Evolutionary conservation across 2,329 filamentous ascomycete genomes (phyloP), one percentile per base, ranked within the genome.

Genomic region (Fusarium sp.): DNA sequence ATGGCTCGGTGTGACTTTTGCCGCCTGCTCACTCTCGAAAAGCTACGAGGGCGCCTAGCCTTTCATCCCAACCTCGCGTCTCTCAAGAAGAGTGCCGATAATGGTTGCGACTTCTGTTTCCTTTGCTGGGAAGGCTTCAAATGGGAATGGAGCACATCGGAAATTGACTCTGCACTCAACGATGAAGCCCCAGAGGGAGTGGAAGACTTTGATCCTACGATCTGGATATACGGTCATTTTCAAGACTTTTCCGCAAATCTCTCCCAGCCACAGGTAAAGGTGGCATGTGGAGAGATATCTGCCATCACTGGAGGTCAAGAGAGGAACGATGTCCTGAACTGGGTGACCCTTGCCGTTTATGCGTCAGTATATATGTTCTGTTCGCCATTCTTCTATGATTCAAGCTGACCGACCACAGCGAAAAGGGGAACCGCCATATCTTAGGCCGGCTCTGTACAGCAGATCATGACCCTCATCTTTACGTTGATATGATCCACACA

Each of bases 171-270:
- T 33, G 22, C 64, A 4, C 65, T 69, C 4, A 40, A 35, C 1
- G 29, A 9, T 1, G 10, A 59, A n/a, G 35, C 27, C 7, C 65
- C 65, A 2, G 40, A 68, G 18, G 52, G 35, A 0, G 40, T 64
- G 2, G 40, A 36, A 0, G 57, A 47, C 6, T 69, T 64, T 35
- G 68, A 69, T 9, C 65, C 58, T 0, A 20, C 27, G 0, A 69
- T 69, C 4, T 69, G 68, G 65, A 64, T 69, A 13, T 69, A 69
- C 18, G 50, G 60, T 4, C 56, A 69, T n/a, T 64, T 69, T 5
- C 45, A 31, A 27, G 56, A 68, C 5, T 63, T 52, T 52, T 20
- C 14, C 6, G 36, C 4, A 25, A 5, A 5, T 38, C 4, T 13
- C 35, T 31, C 22, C 7, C 68, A 69, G 2, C 65, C 65, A 2